Evolutionary conservation across 2,329 filamentous ascomycete genomes (phyloP), one percentile per base, ranked within the genome.

Genomic region (Seiridium cupressi): DNA sequence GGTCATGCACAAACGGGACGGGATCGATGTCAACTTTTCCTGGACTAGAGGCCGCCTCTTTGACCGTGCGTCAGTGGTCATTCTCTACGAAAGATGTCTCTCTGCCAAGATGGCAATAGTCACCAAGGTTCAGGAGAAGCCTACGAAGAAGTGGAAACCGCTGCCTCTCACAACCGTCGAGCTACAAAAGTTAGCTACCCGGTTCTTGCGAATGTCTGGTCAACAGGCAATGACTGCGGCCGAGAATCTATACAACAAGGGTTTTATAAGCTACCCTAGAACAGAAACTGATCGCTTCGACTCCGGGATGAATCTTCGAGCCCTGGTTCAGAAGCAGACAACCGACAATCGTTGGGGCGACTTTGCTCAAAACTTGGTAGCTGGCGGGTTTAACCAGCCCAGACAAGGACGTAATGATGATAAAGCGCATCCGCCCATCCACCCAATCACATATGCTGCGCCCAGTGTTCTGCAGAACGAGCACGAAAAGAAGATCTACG

Each of bases 201-300:
- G 88, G 35, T 92, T 96, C 69, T 82, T 99, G 32, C 87, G 88
- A n/a, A 92, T 99, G 88, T 92, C 89, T 64, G 93, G 93, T 77
- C 90, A 96, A 67, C 84, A 89, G 61, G 92, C 96, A 49, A 97
- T 99, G 93, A 89, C 84, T 54, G 81, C 89, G 32, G 95, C 95
- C 4, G 95, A 99, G 74, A 80, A 81, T 4, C 84, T 99, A 2
- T 99, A 99, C 78, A 93, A 93, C 53, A 93, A 90, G 73, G 95
- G 95, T 0, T 98, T 93, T 76, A 97, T 99, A 75, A 97, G 93
- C 74, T 99, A 99, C 74, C 95, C 95, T 1, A 88, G 95, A 75
- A 99, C 95, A 0, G 95, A 99, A 74, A 99, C 95, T 0, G 95
- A 99, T 73, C 90, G 94, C 38, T 99, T 98, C 70, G 93, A 97